Base-by-base conservation (phyloP, 768 basidiomycete genomes). In the Crepidotus variabilis region DNA sequence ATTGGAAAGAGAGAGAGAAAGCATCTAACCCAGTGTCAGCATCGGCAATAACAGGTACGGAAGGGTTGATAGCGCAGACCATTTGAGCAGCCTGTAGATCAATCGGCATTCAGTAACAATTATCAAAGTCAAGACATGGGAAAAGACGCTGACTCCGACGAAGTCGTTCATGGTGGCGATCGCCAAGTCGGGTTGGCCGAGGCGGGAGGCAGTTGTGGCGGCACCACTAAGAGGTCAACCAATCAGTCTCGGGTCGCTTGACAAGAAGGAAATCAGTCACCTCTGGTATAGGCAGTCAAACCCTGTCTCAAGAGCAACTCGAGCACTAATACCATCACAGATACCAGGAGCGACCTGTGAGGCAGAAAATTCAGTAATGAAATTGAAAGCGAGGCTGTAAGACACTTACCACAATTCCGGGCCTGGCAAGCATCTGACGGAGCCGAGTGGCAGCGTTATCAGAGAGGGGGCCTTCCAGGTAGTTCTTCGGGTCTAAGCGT, bases 291-390 rank as follows among this genome's bases (percentile, higher is more conserved):
- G 8, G 28, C 28, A 28, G 28, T 28, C 28, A 28, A 28, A 28
- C 28, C 28, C 28, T 88, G 88, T 87, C 71, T 92, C 89, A 6
- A 91, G 69, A 6, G 90, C 90, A 60, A 87, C 87, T 32, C 90
- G 79, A 10, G 88, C 88, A 62, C 86, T 88, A 63, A 92, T 90
- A 51, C 87, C 87, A 55, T 90, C 88, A 54, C 87, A 88, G 43
- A 90, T 85, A 47, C 88, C 88, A 18, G 87, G 88, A 2, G 87
- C 88, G 62, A 87, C 70, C 87, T 88, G 52, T 28, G 13, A 50
- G 51, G 10, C 47, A 24, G 6, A 13, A 21, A 1, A 47, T 24
- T 47, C 50, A 32, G 9, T 16, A 1, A n/a, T 9, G 8, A n/a
- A 8, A 20, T n/a, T 16, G 45, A 10, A 45, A 22, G 50, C 21